Conservation (phyloP, 306 rosid species). For the Trifolium repens region DNA sequence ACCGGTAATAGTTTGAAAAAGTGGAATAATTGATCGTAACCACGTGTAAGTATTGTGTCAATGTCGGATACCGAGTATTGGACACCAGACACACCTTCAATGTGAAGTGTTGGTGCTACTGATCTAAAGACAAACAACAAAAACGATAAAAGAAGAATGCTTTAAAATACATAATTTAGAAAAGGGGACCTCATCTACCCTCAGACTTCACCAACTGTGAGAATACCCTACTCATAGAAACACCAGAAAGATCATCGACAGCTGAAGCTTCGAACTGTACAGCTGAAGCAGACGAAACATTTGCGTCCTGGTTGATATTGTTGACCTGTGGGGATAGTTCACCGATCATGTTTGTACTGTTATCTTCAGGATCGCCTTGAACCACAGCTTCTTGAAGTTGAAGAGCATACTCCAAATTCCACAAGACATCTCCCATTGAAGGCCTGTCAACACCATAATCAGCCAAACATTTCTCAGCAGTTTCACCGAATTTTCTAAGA, state of each 20-base stretch:
- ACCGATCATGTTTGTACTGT: slow-evolving; percentile 84
- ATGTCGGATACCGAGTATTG: neutral
- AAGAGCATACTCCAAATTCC: slow-evolving; percentile 87
- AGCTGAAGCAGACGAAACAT: slow-evolving; percentile 61
- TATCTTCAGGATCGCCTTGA: slow-evolving; percentile 77
- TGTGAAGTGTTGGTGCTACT: slow-evolving; percentile 4
- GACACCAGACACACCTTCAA: slow-evolving; percentile 3
- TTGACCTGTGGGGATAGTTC: slow-evolving; percentile 82
- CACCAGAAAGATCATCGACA: slow-evolving; percentile 81
- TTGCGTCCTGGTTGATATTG: slow-evolving; percentile 54
- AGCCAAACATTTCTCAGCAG: slow-evolving; percentile 89
- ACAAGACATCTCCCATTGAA: slow-evolving; percentile 90
- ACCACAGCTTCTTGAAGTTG: slow-evolving; percentile 80
- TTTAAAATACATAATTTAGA: slow-evolving; percentile 10
- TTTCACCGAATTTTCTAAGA: slow-evolving; percentile 84
- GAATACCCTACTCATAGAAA: slow-evolving; percentile 90
- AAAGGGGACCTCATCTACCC: slow-evolving; percentile 59
- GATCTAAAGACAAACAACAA: slow-evolving; percentile 36
- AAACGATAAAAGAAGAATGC: slow-evolving; percentile 23
- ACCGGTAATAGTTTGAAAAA: neutral
- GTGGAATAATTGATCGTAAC: neutral
- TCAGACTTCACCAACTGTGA: slow-evolving; percentile 87
- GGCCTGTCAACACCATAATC: slow-evolving; percentile 85
- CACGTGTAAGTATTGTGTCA: neutral
- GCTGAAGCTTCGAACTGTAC: slow-evolving; percentile 49